phyloP scores from a whole-genome alignment of 176 grass and related monocot genomes.

The Carex scoparia region DNA sequence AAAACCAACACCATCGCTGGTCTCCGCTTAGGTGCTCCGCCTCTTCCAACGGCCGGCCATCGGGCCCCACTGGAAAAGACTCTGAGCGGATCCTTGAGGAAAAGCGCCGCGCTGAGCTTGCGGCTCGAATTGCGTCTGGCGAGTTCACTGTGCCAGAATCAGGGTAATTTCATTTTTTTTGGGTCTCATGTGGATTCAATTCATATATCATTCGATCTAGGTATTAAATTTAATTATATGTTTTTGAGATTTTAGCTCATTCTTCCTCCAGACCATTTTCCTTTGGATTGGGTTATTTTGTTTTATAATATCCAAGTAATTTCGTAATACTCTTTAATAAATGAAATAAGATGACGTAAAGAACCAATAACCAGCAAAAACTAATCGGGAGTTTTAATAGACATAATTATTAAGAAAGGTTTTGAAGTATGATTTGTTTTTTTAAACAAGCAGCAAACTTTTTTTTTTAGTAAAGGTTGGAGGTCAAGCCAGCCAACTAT shows the following conservation, averaged over 20 bases:
- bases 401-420: neutral
- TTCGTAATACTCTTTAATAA: neutral
- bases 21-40: constrained; percentile 41
- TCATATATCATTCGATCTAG: too few species aligned
- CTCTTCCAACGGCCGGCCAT: constrained; percentile 23
- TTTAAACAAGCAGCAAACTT: neutral
- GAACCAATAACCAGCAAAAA: neutral
- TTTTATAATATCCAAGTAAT: neutral
- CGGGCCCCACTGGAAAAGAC: constrained; percentile 17
- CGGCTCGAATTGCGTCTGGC: constrained; percentile 80
- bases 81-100: constrained; percentile 43
- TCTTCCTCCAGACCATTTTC: neutral
- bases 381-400: neutral
- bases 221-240: too few species aligned
- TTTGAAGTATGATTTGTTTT: neutral
- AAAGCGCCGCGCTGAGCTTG: constrained; percentile 58
- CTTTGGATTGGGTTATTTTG: neutral
- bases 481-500: too few species aligned
- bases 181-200: neutral
- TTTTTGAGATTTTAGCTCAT: neutral
- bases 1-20: constrained; percentile 13
- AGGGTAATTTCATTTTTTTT: constrained; percentile 22
- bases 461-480: too few species aligned
- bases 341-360: neutral
- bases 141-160: constrained; percentile 73